Evolutionary conservation across 2,329 filamentous ascomycete species (phyloP).

Genomic region (Pseudohalonectria lignicola): DNA sequence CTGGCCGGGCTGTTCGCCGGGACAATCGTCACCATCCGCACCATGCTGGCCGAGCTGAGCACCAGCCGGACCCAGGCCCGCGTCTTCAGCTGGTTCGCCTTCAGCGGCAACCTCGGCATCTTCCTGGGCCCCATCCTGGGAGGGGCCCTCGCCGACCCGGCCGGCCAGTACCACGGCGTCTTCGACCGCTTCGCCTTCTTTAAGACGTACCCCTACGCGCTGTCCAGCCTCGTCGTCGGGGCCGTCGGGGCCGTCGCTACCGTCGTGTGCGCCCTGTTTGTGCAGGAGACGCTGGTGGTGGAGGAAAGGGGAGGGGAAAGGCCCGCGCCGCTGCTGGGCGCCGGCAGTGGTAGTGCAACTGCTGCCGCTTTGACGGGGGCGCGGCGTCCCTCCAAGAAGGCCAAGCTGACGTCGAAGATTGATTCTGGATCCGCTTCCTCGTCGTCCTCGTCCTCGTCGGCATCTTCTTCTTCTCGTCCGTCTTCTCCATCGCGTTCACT

Average conservation of each 20-base stretch:
- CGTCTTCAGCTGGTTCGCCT: constrained; percentile 68
- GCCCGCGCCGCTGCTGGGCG: background rate
- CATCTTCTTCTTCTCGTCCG: background rate
- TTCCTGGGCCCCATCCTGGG: constrained; percentile 62
- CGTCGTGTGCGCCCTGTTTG: constrained; percentile 38
- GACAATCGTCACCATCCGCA: constrained; percentile 61
- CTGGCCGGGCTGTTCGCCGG: constrained; percentile 65
- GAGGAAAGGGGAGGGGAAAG: constrained; percentile 5
- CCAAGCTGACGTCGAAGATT: background rate
- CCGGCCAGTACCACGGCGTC: constrained; percentile 44
- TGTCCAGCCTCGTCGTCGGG: constrained; percentile 50
- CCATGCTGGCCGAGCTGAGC: constrained; percentile 67
- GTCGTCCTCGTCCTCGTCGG: background rate
- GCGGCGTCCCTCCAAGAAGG: background rate
- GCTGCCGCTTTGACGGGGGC: no score
- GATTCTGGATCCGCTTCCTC: background rate
- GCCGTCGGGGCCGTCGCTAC: constrained; percentile 41
- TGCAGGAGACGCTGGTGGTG: constrained; percentile 49
- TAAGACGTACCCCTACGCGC: constrained; percentile 51
- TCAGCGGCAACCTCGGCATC: constrained; percentile 63
- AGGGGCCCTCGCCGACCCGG: constrained; percentile 58
- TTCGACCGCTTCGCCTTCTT: constrained; percentile 51
- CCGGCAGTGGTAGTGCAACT: no score
- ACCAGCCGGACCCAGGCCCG: constrained; percentile 59
- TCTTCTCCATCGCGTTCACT: no score